Evolutionary conservation across 805 yeast species (phyloP).

Genomic region (Debaryomyces castellii): DNA sequence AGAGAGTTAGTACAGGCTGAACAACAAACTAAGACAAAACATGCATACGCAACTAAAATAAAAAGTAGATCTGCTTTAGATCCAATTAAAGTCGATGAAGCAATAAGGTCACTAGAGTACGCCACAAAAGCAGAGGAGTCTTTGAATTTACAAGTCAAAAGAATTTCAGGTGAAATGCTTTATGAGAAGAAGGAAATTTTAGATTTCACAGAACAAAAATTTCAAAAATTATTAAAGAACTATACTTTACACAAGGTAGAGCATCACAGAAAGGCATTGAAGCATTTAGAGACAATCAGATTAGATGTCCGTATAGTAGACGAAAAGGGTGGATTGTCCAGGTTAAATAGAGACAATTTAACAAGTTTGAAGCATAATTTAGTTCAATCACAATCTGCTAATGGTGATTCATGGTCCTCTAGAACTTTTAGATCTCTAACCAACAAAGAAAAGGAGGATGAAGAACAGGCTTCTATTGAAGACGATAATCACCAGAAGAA

Average conservation of each 20-base stretch:
- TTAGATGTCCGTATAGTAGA: constrained; percentile 74
- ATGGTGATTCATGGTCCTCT: constrained; percentile 47
- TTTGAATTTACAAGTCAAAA: constrained; percentile 70
- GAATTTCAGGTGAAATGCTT: constrained; percentile 84
- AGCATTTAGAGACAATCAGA: constrained; percentile 69
- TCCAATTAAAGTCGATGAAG: constrained; percentile 89
- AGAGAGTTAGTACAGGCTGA: constrained; percentile 83
- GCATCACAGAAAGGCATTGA: constrained; percentile 77
- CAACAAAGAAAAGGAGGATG: constrained; percentile 20
- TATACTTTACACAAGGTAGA: constrained; percentile 74
- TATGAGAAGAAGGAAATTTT: constrained; percentile 66
- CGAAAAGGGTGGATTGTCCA: constrained; percentile 73
- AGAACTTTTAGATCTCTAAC: constrained; percentile 35
- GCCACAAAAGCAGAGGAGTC: constrained; percentile 77
- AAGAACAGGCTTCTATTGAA: constrained; percentile 14
- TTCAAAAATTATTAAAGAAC: constrained; percentile 54
- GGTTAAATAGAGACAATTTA: constrained; percentile 73
- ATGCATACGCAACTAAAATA: constrained; percentile 67
- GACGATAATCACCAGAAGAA: constrained; percentile 18
- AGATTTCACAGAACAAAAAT: constrained; percentile 53
- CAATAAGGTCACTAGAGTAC: constrained; percentile 72
- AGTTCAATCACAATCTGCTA: constrained; percentile 40
- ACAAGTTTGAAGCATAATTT: constrained; percentile 45
- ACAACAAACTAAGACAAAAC: constrained; percentile 65
- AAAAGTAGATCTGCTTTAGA: constrained; percentile 73